phyloP scores from a whole-genome alignment of 2,329 filamentous ascomycete species.

The Geoglossum cookeanum region DNA sequence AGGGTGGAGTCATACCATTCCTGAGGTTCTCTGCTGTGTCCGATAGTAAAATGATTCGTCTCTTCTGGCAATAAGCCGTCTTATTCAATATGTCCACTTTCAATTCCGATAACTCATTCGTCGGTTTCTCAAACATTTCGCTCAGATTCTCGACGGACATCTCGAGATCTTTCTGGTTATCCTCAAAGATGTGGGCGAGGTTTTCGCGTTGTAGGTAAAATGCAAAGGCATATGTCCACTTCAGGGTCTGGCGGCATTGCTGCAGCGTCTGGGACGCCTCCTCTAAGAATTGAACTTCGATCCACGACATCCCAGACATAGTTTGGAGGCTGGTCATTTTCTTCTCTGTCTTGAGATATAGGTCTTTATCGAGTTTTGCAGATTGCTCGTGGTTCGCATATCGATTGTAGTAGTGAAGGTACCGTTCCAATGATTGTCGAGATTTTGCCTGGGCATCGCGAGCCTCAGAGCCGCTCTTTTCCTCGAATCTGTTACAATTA shows the following conservation, averaged over 20 bases:
- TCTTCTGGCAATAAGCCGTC: slow-evolving; percentile 88
- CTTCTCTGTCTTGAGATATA: slow-evolving; percentile 90
- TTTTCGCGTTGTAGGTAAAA: slow-evolving; percentile 96
- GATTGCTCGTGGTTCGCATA: slow-evolving; percentile 99
- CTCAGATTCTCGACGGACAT: slow-evolving; percentile 91
- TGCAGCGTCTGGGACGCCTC: slow-evolving; percentile 84
- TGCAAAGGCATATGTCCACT: slow-evolving; percentile 98
- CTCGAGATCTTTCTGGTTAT: slow-evolving; percentile 95
- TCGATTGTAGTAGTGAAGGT: slow-evolving; percentile 96
- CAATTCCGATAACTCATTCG: slow-evolving; percentile 62
- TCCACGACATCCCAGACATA: slow-evolving; percentile 93
- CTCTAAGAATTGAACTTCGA: slow-evolving; percentile 93
- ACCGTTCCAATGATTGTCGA: slow-evolving; percentile 79
- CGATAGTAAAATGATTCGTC: slow-evolving; percentile 71
- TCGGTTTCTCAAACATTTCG: slow-evolving; percentile 98
- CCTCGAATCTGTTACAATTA: slow-evolving; percentile 94
- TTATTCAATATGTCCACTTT: slow-evolving; percentile 99
- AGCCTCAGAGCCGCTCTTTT: slow-evolving; percentile 82
- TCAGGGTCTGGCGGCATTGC: slow-evolving; percentile 92
- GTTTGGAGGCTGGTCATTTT: slow-evolving; percentile 97
- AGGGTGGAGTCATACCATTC: slow-evolving; percentile 40
- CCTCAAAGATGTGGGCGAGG: slow-evolving; percentile 89
- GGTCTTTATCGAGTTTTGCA: slow-evolving; percentile 87
- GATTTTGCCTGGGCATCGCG: slow-evolving; percentile 84
- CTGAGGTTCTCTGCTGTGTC: slow-evolving; percentile 87